Conservation (phyloP, 2,329 filamentous ascomycete genomes). For the Neocatenulostroma microsporum region DNA sequence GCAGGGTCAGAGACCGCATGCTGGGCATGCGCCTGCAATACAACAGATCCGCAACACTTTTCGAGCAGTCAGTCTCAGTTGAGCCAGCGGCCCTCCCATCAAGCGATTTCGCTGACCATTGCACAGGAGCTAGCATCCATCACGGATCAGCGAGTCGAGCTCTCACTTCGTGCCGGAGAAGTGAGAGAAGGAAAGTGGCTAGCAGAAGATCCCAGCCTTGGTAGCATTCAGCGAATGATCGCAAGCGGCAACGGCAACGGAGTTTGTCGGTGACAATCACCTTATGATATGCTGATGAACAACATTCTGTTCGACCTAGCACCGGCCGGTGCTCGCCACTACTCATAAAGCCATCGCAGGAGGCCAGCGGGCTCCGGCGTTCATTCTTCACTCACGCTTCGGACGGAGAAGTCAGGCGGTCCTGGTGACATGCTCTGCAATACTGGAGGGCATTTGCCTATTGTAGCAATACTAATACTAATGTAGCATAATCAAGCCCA, state of each 20-base stretch:
- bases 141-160: conserved; percentile 50
- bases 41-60: conserved; percentile 43
- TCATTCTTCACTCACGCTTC: too few relatives aligned
- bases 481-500: neutral
- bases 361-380: too few relatives aligned
- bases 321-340: neutral
- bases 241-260: conserved; percentile 5
- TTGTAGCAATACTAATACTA: conserved; percentile 1
- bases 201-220: conserved; percentile 51
- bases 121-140: conserved; percentile 50
- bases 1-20: conserved; percentile 42
- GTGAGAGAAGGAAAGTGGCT: conserved; percentile 53
- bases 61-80: conserved; percentile 29
- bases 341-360: too few relatives aligned
- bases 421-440: conserved; percentile 1
- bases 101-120: neutral
- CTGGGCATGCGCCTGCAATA: conserved; percentile 42
- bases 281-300: conserved; percentile 1
- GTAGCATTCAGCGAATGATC: conserved; percentile 19
- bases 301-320: conserved; percentile 1
- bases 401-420: too few relatives aligned
- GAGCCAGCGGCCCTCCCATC: neutral
- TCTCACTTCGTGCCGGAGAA: conserved; percentile 49
- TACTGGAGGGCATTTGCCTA: neutral
- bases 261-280: conserved; percentile 4